Evolutionary conservation across 73 alveolate genomes (phyloP), one percentile per base, ranked within the genome.

Genomic region (Urostyla sp.): DNA sequence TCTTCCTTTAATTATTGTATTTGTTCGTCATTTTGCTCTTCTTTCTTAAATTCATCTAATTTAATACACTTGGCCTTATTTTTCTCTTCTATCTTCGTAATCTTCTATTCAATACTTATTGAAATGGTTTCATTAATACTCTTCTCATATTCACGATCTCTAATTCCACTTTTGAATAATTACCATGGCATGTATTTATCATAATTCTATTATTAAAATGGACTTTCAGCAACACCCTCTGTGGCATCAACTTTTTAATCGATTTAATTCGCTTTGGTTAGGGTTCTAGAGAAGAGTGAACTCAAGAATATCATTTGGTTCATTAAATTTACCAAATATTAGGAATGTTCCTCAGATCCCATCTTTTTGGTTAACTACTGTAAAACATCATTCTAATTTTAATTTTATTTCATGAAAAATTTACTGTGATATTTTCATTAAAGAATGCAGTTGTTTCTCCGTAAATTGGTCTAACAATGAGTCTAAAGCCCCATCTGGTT

Each of bases 401-500:
- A n/a, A n/a, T n/a, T n/a, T n/a, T n/a, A n/a, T n/a, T n/a, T n/a
- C n/a, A n/a, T n/a, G n/a, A n/a, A n/a, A n/a, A n/a, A n/a, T n/a
- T n/a, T n/a, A n/a, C n/a, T n/a, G n/a, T n/a, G 52, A 16, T 40
- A 40, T 11, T 11, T 45, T 45, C 30, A 10, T 56, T 46, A 5
- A 69, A 10, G 36, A 27, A 46, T n/a, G 31, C 34, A 1, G 27
- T 21, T 2, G 85, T 73, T 61, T 78, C 94, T 27, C 96, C 94
- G 57, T 89, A 89, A 24, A 90, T 75, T 16, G 98, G 97, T 34
- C 93, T 85, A 16, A 92, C 79, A 3, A 85, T 63, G 10, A 89
- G 37, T 54, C 82, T 84, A 49, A 75, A 94, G 18, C 98, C 98
- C 95, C 97, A 94, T 80, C 97, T 60, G 43, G 7, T 48, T 31